phyloP scores from a whole-genome alignment of 2,329 filamentous ascomycete species.

The Endocalyx cinctus region DNA sequence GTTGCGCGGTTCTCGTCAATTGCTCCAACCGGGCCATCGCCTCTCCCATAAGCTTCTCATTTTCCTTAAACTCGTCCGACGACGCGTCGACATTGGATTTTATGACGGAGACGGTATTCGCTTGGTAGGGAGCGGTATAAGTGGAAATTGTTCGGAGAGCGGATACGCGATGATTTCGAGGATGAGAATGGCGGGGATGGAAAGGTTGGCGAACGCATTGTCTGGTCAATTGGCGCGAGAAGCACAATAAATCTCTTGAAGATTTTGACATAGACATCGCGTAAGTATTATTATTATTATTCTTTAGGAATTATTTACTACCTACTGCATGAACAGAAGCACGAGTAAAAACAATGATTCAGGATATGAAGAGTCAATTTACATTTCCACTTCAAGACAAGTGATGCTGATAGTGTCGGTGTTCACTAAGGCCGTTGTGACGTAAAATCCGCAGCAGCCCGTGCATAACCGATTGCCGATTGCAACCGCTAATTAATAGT shows the following conservation, averaged over 20 bases:
- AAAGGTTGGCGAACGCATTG: slow-evolving; percentile 26
- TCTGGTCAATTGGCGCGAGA: slow-evolving; percentile 39
- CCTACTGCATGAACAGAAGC: slow-evolving; percentile 11
- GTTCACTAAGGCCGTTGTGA: too few species aligned
- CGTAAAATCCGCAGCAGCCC: too few species aligned
- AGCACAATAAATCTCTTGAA: slow-evolving; percentile 38
- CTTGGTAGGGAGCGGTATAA: slow-evolving; percentile 78
- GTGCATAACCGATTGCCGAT: too few species aligned
- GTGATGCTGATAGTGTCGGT: too few species aligned
- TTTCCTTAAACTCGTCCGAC: slow-evolving; percentile 76
- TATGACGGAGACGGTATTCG: slow-evolving; percentile 75
- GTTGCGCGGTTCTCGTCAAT: slow-evolving; percentile 66
- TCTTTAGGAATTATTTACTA: slow-evolving; percentile 2
- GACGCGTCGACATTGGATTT: slow-evolving; percentile 71
- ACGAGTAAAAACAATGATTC: slow-evolving; percentile 13
- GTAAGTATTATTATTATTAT: too few species aligned
- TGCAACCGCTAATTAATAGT: too few species aligned
- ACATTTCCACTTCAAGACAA: too few species aligned
- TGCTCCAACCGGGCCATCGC: slow-evolving; percentile 64
- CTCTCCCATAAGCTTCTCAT: slow-evolving; percentile 71
- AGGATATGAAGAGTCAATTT: too few species aligned
- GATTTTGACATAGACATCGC: slow-evolving; percentile 45
- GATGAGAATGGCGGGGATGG: slow-evolving; percentile 23
- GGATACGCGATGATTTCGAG: slow-evolving; percentile 8
- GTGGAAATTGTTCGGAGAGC: slow-evolving; percentile 53